Percentiles rank a stretch among this genome's conserved stretches.
Conservation (phyloP, 139 green algal genomes). For the Pleodorina starrii region DNA sequence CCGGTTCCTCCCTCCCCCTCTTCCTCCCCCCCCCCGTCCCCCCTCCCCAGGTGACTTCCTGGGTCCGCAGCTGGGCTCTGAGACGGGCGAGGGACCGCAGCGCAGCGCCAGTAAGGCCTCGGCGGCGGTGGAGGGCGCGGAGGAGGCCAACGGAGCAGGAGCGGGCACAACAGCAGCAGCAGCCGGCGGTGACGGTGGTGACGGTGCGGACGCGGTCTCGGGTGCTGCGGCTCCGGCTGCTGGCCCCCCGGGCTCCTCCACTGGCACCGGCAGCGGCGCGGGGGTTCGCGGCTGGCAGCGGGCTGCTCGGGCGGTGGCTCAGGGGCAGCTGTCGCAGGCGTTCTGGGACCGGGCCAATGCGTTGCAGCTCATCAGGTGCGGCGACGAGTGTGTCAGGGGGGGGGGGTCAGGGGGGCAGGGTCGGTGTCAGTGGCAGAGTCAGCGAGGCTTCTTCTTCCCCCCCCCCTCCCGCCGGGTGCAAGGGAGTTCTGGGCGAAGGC, state of each 20-base stretch:
- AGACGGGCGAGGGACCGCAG: neutral
- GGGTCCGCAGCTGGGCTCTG: neutral
- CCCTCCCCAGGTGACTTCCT: conserved; percentile 3
- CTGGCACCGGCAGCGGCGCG: neutral
- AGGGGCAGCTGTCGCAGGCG: conserved; percentile 36
- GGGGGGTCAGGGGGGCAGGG: neutral
- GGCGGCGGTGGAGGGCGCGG: neutral
- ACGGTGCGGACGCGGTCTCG: no score
- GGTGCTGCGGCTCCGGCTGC: no score
- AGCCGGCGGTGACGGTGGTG: neutral
- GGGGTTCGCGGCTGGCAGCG: conserved; percentile 5
- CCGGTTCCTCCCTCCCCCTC: no score
- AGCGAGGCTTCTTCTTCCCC: no score
- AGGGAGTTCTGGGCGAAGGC: no score
- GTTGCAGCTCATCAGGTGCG: conserved; percentile 15
- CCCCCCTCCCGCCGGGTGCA: no score
- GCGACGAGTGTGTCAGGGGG: no score
- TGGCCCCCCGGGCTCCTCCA: no score
- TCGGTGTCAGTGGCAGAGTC: neutral
- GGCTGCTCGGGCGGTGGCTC: neutral
- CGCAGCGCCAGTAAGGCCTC: neutral
- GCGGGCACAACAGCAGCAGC: neutral
- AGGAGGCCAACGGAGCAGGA: no score
- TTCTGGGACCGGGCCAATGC: conserved; percentile 37
- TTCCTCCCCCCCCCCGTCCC: no score